phyloP scores from a whole-genome alignment of 768 basidiomycete species.

The Pleurotus cornucopiae region DNA sequence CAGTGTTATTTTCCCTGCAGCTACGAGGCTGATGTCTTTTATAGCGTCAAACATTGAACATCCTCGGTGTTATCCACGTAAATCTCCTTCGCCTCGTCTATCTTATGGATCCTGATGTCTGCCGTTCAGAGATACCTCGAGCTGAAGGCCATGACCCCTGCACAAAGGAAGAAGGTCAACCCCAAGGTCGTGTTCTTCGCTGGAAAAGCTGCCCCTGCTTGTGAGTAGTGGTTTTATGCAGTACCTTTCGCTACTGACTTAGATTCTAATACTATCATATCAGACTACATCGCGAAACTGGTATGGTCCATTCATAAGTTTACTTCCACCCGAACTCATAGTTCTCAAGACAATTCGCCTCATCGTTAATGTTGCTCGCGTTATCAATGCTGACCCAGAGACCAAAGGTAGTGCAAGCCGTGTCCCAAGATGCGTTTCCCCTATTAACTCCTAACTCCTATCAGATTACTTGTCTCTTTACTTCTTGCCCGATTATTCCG shows the following conservation, averaged over 20 bases:
- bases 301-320: conserved; percentile 27
- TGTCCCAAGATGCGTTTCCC: too few relatives aligned
- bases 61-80: conserved; percentile 85
- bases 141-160: conserved; percentile 75
- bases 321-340: background rate
- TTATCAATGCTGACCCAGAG: conserved; percentile 72
- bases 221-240: conserved; percentile 35
- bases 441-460: conserved; percentile 45
- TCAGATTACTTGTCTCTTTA: conserved; percentile 82
- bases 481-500: conserved; percentile 96
- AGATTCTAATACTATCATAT: background rate
- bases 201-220: conserved; percentile 94
- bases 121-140: conserved; percentile 65
- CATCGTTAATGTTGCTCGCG: conserved; percentile 83
- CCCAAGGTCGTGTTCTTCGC: conserved; percentile 96
- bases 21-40: background rate
- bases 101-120: background rate
- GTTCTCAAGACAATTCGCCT: conserved; percentile 73
- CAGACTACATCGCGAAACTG: conserved; percentile 90
- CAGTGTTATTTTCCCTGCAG: background rate
- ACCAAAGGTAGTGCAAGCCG: background rate
- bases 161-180: conserved; percentile 75
- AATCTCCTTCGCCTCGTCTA: conserved; percentile 16
- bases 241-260: conserved; percentile 1
- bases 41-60: conserved; percentile 91